These are phyloP conservation scores for Anastatica hierochuntica DNA, from an alignment of 345 rosid species.

Conservation along the genomic window DNA sequence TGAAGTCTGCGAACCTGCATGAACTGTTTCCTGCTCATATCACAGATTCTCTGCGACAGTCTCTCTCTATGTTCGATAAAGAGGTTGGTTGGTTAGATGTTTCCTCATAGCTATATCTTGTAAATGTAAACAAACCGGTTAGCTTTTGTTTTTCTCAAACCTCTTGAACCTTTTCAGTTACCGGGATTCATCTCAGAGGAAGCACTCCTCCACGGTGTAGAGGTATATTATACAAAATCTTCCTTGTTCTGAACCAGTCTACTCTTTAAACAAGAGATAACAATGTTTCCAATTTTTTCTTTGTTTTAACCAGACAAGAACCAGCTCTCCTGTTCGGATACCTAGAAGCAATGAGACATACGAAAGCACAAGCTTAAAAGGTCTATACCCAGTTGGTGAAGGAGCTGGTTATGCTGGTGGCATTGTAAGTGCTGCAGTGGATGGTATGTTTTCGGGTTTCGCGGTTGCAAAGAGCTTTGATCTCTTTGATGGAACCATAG, in stretches of 20 bases:
- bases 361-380: constrained; percentile 66
- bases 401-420: constrained; percentile 99
- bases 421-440: constrained; percentile 95
- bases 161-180: constrained; percentile 40
- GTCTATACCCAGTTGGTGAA: constrained; percentile 91
- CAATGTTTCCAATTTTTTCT: not conserved
- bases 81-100: constrained; percentile 70
- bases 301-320: constrained; percentile 90
- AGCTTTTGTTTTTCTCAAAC: constrained; percentile 6
- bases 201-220: constrained; percentile 93
- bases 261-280: not conserved
- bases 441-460: constrained; percentile 85
- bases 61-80: constrained; percentile 62
- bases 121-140: not conserved
- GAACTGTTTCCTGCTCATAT: constrained; percentile 62
- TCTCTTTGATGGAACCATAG: constrained; percentile 45
- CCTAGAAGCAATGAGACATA: constrained; percentile 54
- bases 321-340: constrained; percentile 83
- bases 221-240: constrained; percentile 39
- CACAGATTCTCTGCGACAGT: constrained; percentile 58
- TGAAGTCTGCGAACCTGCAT: constrained; percentile 73
- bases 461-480: constrained; percentile 64
- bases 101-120: too few relatives aligned
- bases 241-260: not conserved
- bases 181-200: constrained; percentile 80